phyloP scores from a whole-genome alignment of 2,329 filamentous ascomycete species.

The Claviceps sp. region DNA sequence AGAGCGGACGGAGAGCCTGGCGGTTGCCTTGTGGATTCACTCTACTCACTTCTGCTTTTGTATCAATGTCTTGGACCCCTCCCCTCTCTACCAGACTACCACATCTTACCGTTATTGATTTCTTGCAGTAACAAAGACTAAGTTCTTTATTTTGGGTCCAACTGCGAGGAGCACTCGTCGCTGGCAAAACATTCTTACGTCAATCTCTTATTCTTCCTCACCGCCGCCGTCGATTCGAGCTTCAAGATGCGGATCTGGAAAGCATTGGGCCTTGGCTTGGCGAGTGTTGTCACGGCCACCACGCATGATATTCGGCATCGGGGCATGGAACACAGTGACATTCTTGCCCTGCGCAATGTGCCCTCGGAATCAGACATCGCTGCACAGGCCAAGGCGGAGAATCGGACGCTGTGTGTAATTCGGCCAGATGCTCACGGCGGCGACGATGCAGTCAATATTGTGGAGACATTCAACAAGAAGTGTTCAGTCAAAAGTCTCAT shows the following conservation, averaged over 20 bases:
- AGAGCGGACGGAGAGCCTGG: not conserved
- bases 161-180: not conserved
- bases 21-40: not conserved
- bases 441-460: conserved; percentile 20
- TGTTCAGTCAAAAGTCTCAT: conserved; percentile 19
- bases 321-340: not conserved
- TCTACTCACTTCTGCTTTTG: not conserved
- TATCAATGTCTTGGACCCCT: not conserved
- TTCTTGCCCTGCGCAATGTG: not conserved
- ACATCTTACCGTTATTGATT: not conserved
- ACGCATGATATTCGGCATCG: conserved; percentile 1
- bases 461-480: conserved; percentile 17
- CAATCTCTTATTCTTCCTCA: not conserved
- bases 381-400: conserved; percentile 8
- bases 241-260: not conserved
- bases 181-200: not conserved
- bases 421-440: conserved; percentile 12
- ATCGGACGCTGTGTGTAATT: conserved; percentile 17
- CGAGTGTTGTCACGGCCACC: not conserved
- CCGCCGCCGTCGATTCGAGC: not conserved
- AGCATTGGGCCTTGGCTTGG: not conserved
- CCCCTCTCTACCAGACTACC: not conserved
- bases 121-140: not conserved
- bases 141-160: not conserved
- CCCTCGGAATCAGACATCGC: not conserved